Conservation (phyloP, 2,329 filamentous ascomycete genomes). For the Diaporthe amygdali region DNA sequence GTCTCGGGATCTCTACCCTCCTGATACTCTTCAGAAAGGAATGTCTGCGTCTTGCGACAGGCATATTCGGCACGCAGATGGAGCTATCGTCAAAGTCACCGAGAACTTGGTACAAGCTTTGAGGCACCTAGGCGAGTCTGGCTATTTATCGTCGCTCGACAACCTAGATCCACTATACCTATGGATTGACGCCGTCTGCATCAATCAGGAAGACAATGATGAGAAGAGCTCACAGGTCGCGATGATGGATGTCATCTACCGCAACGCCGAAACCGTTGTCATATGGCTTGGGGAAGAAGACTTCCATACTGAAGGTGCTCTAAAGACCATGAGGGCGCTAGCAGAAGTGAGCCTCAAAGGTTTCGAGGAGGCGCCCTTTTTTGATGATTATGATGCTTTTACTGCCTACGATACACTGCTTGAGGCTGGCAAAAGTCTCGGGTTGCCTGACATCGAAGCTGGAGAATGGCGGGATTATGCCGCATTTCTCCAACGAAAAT, state of each 20-base stretch:
- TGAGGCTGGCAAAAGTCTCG: neutral
- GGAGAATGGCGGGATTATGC: slow-evolving; percentile 10
- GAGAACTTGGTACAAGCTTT: neutral
- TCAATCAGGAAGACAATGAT: slow-evolving; percentile 7
- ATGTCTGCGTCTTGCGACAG: neutral
- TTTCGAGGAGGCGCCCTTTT: neutral
- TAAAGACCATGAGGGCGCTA: neutral
- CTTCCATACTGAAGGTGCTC: neutral
- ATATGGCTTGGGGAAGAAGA: slow-evolving; percentile 19
- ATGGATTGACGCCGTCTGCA: slow-evolving; percentile 21
- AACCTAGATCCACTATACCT: neutral
- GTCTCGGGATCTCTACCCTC: neutral
- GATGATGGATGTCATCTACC: slow-evolving; percentile 16
- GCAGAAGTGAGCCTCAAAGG: neutral
- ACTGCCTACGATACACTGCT: neutral
- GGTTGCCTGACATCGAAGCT: neutral
- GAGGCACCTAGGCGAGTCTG: neutral
- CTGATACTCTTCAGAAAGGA: neutral
- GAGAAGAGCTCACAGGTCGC: slow-evolving; percentile 21
- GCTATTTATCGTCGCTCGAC: neutral
- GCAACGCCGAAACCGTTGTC: neutral
- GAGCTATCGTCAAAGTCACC: neutral
- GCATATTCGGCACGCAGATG: neutral
- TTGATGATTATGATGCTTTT: neutral
- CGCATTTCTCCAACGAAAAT: slow-evolving; percentile 3